Percentiles rank a stretch among this genome's conserved stretches.
Evolutionary conservation across 306 rosid genomes (phyloP).

Genomic region (Cucurbita argyrosperma): DNA sequence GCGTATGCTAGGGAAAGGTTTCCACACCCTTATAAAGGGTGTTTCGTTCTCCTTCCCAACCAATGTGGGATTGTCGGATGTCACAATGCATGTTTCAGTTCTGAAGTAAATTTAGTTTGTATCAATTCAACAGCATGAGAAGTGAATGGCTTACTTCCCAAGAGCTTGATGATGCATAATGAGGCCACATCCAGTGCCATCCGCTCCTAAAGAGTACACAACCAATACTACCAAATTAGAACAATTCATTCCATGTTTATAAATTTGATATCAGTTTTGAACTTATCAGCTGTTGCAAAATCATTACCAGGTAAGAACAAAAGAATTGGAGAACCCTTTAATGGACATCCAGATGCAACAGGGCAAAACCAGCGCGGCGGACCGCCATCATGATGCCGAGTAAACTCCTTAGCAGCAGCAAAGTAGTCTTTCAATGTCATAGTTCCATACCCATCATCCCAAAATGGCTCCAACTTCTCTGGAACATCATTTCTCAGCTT

Average conservation of each 20-base stretch:
- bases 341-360: constrained; percentile 29
- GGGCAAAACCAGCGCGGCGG: constrained; percentile 97
- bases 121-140: not conserved
- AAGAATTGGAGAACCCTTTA: constrained; percentile 50
- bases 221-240: constrained; percentile 10
- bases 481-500: not conserved
- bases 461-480: constrained; percentile 38
- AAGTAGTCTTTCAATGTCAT: constrained; percentile 63
- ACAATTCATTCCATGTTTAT: not conserved
- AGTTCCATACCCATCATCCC: constrained; percentile 83
- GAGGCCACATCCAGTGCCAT: constrained; percentile 89
- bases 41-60: too few relatives aligned
- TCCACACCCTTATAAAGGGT: not conserved
- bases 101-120: not conserved
- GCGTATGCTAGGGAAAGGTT: too few relatives aligned
- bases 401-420: constrained; percentile 32
- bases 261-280: not conserved
- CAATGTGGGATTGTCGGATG: too few relatives aligned
- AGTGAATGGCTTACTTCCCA: constrained; percentile 45
- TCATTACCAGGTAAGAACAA: constrained; percentile 66
- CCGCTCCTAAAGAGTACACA: constrained; percentile 44
- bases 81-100: not conserved
- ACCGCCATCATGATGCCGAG: constrained; percentile 42
- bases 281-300: not conserved
- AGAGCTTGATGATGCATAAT: constrained; percentile 85